Evolutionary conservation across 768 basidiomycete species (phyloP).

Genomic region (Ramaria sp.): DNA sequence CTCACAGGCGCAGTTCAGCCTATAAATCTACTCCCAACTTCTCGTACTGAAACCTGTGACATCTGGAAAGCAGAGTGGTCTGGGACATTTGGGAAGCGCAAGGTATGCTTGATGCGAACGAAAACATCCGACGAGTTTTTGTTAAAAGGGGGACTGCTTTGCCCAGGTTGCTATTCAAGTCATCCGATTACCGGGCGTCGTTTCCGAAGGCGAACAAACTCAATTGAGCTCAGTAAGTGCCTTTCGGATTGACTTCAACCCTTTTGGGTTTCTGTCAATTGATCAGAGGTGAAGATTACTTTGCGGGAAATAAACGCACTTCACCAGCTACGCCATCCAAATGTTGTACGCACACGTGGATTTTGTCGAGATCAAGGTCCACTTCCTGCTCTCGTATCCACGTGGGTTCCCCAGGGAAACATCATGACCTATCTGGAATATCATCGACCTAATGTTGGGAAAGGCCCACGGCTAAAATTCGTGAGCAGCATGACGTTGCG

Average conservation of each 20-base stretch:
- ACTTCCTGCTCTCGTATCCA: conserved; percentile 2
- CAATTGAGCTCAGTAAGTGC: background rate
- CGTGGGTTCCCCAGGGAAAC: conserved; percentile 1
- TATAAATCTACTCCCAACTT: background rate
- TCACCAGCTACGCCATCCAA: conserved; percentile 7
- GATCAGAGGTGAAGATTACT: background rate
- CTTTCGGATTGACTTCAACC: background rate
- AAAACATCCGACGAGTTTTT: background rate
- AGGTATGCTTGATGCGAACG: background rate
- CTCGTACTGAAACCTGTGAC: conserved; percentile 1
- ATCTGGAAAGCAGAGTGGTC: conserved; percentile 6
- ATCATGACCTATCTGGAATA: background rate
- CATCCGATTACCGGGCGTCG: background rate
- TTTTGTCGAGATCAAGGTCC: background rate
- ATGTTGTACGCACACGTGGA: conserved; percentile 4
- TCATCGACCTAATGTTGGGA: background rate
- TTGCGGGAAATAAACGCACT: background rate
- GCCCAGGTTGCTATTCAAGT: conserved; percentile 5
- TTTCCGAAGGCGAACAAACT: background rate
- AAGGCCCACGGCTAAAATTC: background rate
- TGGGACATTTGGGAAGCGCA: conserved; percentile 1
- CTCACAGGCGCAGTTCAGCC: conserved; percentile 1
- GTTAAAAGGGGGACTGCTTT: background rate
- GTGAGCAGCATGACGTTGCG: background rate
- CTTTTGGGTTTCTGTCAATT: background rate